Conservation (phyloP, 208 protist species). For the Trichomonas tenax region DNA sequence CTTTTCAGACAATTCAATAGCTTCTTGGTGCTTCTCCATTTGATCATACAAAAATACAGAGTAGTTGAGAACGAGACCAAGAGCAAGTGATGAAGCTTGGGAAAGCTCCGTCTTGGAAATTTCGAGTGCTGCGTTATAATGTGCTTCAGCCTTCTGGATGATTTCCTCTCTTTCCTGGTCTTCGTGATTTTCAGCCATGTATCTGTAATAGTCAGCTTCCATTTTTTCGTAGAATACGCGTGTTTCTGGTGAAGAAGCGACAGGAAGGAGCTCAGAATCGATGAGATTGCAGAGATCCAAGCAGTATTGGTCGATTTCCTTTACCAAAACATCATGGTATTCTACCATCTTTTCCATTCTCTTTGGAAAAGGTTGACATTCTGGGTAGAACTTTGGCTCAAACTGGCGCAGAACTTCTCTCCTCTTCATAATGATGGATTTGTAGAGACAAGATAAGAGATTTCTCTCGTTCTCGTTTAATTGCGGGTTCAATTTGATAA, state of each 20-base stretch:
- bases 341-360: neutral
- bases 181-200: neutral
- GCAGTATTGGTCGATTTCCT: neutral
- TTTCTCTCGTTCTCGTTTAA: neutral
- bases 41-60: conserved; percentile 44
- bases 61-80: conserved; percentile 56
- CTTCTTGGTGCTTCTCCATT: conserved; percentile 24
- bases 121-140: conserved; percentile 30
- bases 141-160: conserved; percentile 30
- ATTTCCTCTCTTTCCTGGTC: neutral
- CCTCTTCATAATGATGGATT: neutral
- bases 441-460: neutral
- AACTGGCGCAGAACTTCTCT: neutral
- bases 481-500: neutral
- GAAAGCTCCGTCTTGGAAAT: neutral
- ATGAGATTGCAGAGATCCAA: neutral
- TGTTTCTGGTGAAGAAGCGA: neutral
- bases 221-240: conserved; percentile 17
- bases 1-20: conserved; percentile 34
- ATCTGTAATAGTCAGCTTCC: conserved; percentile 11
- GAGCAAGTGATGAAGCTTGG: neutral
- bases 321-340: neutral
- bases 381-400: neutral
- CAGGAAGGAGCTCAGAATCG: neutral
- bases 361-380: neutral